phyloP scores from a whole-genome alignment of 2,329 filamentous ascomycete species.

The Monosporascus cannonballus region DNA sequence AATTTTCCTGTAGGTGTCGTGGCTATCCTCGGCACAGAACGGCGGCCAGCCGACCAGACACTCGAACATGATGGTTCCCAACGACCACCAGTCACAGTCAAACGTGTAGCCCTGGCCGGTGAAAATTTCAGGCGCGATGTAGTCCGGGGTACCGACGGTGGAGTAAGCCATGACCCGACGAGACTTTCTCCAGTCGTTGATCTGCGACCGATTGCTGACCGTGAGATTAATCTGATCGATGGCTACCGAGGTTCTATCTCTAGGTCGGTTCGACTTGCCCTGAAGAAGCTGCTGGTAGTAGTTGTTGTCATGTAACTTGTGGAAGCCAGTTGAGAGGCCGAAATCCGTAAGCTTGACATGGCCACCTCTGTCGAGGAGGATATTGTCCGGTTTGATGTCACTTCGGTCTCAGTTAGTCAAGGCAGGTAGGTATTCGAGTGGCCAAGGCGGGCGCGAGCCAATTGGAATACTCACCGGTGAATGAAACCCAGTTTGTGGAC shows the following conservation, averaged over 20 bases:
- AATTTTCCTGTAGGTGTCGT: conserved; percentile 98
- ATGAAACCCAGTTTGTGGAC: conserved; percentile 98
- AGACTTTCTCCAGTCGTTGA: conserved; percentile 98
- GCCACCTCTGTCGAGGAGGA: conserved; percentile 87
- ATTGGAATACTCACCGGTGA: conserved; percentile 65
- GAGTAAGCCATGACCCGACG: conserved; percentile 95
- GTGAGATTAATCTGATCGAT: conserved; percentile 98
- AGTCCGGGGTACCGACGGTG: conserved; percentile 95
- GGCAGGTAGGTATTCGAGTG: background rate
- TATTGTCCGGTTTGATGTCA: conserved; percentile 99
- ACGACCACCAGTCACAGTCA: conserved; percentile 98
- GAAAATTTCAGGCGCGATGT: conserved; percentile 98
- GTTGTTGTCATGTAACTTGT: conserved; percentile 94
- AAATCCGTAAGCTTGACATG: conserved; percentile 99
- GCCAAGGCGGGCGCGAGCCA: too few species aligned
- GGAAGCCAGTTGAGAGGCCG: conserved; percentile 94
- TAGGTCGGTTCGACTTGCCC: conserved; percentile 63
- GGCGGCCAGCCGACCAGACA: conserved; percentile 98
- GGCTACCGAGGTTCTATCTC: conserved; percentile 87
- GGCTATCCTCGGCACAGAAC: conserved; percentile 95
- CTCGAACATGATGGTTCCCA: conserved; percentile 99
- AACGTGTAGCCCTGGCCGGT: conserved; percentile 94
- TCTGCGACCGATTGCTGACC: conserved; percentile 93
- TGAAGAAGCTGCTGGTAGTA: conserved; percentile 97
- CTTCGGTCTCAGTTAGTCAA: conserved; percentile 35